phyloP scores from a whole-genome alignment of 1,284 basidiomycete species.

The Ustilago sp. region DNA sequence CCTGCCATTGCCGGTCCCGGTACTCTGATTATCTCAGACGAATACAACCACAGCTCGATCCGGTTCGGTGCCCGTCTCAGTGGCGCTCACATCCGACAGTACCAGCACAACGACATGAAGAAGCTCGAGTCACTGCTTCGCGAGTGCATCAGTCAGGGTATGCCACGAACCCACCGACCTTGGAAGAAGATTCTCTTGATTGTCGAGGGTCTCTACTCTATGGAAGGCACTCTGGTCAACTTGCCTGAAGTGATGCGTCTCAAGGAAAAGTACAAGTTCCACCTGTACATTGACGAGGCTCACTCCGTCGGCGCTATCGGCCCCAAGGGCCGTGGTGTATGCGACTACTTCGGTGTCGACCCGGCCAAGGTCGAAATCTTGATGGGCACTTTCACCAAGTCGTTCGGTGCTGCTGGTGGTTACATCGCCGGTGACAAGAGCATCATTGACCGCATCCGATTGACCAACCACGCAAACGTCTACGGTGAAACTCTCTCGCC shows the following conservation, averaged over 20 bases:
- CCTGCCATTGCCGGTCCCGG: conserved; percentile 92
- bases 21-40: conserved; percentile 95
- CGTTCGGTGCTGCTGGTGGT: conserved; percentile 95
- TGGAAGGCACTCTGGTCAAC: conserved; percentile 95
- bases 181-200: conserved; percentile 98
- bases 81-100: conserved; percentile 89
- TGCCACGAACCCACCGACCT: conserved; percentile 94
- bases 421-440: conserved; percentile 88
- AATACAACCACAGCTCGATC: conserved; percentile 95
- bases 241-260: conserved; percentile 85
- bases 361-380: conserved; percentile 87
- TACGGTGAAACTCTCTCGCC: conserved; percentile 94
- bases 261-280: conserved; percentile 98
- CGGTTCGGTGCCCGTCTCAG: conserved; percentile 90
- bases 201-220: conserved; percentile 95
- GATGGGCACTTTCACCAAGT: conserved; percentile 99
- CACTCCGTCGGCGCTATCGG: conserved; percentile 97
- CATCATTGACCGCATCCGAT: conserved; percentile 83
- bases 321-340: conserved; percentile 91
- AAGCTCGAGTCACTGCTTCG: conserved; percentile 83
- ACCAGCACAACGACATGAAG: conserved; percentile 96
- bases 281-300: conserved; percentile 95
- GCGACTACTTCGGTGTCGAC: conserved; percentile 91
- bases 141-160: conserved; percentile 95
- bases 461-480: conserved; percentile 83